Base-by-base conservation (phyloP, 176 grass and related monocot genomes). In the Aegilops umbellulata region DNA sequence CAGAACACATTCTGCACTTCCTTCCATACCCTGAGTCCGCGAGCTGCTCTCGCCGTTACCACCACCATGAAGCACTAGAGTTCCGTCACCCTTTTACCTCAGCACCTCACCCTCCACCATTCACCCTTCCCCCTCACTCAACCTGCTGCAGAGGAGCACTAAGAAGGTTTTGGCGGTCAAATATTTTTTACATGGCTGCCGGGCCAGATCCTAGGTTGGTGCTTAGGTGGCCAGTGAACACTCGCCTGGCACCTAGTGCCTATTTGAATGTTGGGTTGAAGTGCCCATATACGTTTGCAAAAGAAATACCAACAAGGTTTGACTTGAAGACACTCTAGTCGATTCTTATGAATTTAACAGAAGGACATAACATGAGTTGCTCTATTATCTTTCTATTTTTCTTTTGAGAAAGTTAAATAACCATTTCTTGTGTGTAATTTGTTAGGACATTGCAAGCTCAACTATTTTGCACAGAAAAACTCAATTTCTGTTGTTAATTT, bases 401-500 rank as follows among this genome's bases (percentile, higher is more conserved):
- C 9, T 72, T 80, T 19, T 20, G 47, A 66, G 34, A 71, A 67
- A 83, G 2, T 14, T 81, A 85, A 4, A 85, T 25, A 42, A 42
- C 36, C 23, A 34, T 82, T 72, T 41, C 17, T 20, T 82, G 47
- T 78, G 2, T 78, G 29, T 85, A n/a, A 36, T 88, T 72, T 80
- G 36, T 66, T 83, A 60, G 47, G 24, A 49, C 6, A 17, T 78
- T 77, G 9, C 47, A 53, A 83, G 16, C 49, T 32, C 34, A 65
- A 25, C 16, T 86, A 78, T 90, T 82, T 82, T 17, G 10, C 49
- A 65, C 12, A 63, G 19, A 53, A 29, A 27, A 31, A 77, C 76
- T 73, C 35, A 42, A 58, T 85, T 69, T 46, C 12, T 68, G 6
- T 60, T 87, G 46, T 74, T 87, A 80, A 84, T 74, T 60, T 6